Conservation (phyloP, 352 stramenopile genomes). For the Phytopythium delawarense region DNA sequence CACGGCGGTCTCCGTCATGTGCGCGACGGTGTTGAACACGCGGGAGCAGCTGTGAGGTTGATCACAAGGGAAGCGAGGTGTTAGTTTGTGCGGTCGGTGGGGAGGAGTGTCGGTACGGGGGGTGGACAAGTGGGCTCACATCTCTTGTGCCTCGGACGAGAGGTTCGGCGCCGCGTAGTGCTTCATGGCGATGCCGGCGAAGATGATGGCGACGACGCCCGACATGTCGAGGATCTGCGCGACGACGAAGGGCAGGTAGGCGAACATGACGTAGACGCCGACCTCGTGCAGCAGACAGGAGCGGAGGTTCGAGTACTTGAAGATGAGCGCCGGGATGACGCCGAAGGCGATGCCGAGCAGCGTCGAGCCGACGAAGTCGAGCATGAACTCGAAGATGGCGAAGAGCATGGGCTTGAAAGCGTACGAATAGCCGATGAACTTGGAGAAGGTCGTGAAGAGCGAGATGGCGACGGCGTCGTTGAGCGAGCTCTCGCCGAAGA, state of each 20-base stretch:
- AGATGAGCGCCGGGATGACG: constrained; percentile 80
- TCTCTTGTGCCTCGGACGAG: constrained; percentile 63
- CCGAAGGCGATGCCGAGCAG: constrained; percentile 86
- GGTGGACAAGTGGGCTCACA: constrained; percentile 31
- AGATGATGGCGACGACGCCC: constrained; percentile 93
- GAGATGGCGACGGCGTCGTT: constrained; percentile 95
- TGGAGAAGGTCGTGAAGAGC: constrained; percentile 90
- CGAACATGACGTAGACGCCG: constrained; percentile 85
- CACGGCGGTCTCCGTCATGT: constrained; percentile 90
- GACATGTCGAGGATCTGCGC: constrained; percentile 78
- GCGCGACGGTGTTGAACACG: constrained; percentile 89
- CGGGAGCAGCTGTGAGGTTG: constrained; percentile 51
- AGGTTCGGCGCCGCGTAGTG: constrained; percentile 90
- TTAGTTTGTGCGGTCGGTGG: constrained; percentile 1
- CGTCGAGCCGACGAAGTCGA: constrained; percentile 87
- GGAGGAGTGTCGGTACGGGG: no score
- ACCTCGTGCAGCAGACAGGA: constrained; percentile 87
- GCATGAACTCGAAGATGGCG: constrained; percentile 85
- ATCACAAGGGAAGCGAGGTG: background rate
- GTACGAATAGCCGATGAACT: constrained; percentile 90
- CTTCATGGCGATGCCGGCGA: constrained; percentile 90
- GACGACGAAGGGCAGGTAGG: constrained; percentile 76
- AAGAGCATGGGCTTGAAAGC: constrained; percentile 70
- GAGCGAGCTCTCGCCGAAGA: constrained; percentile 94
- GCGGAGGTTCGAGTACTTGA: constrained; percentile 90